Conservation (phyloP, 192 early-diverging fungal species). For the Coemansia sp. region DNA sequence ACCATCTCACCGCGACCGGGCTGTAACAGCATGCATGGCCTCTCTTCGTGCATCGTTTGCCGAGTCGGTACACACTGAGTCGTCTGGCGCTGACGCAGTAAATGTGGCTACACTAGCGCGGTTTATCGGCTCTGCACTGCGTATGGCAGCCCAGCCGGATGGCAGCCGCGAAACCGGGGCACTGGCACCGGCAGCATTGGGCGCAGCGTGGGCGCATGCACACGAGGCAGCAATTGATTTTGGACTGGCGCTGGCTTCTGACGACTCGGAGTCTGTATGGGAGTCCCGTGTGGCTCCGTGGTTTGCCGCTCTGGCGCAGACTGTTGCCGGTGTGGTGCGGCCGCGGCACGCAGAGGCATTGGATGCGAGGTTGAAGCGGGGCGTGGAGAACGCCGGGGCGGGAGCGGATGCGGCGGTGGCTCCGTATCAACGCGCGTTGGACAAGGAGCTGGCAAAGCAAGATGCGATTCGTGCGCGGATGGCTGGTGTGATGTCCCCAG, state of each 20-base stretch:
- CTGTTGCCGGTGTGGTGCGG: slow-evolving; percentile 38
- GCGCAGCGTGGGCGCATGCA: slow-evolving; percentile 27
- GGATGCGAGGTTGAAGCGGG: slow-evolving; percentile 8
- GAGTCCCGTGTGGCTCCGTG: slow-evolving; percentile 29
- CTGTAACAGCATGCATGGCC: slow-evolving; percentile 15
- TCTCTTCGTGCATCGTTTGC: slow-evolving; percentile 30
- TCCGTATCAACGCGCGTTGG: slow-evolving; percentile 44
- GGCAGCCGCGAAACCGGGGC: not conserved
- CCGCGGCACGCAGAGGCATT: slow-evolving; percentile 49
- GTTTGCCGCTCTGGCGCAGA: slow-evolving; percentile 50
- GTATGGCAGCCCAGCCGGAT: slow-evolving; percentile 3
- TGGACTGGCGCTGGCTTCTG: slow-evolving; percentile 13
- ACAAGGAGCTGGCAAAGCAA: slow-evolving; percentile 41
- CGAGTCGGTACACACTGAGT: not conserved
- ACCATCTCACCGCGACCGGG: slow-evolving; percentile 21
- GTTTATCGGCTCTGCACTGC: slow-evolving; percentile 32
- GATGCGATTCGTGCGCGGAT: slow-evolving; percentile 45
- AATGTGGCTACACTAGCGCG: slow-evolving; percentile 42
- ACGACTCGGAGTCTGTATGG: slow-evolving; percentile 17
- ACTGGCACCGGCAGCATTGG: slow-evolving; percentile 37
- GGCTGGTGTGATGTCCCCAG: slow-evolving; percentile 17
- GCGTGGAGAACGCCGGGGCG: slow-evolving; percentile 5
- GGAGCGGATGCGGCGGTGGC: slow-evolving; percentile 18
- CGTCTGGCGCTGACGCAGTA: slow-evolving; percentile 11
- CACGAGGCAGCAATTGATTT: slow-evolving; percentile 30